A percentile compares a stretch with the other conserved stretches of the same genome.
phyloP scores from a whole-genome alignment of 1,284 basidiomycete species.

The Entoloma clypeatum region DNA sequence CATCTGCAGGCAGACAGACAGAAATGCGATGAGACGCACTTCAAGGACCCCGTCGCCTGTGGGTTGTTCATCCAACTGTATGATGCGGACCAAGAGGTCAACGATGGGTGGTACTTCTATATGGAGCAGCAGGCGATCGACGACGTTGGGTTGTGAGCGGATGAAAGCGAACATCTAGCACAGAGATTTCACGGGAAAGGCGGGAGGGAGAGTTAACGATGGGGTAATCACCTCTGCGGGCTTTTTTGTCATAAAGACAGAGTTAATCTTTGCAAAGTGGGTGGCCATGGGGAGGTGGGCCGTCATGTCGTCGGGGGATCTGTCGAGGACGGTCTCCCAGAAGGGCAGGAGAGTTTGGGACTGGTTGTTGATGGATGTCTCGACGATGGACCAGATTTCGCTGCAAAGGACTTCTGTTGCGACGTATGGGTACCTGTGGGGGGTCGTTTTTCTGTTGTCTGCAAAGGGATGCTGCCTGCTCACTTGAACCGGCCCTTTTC shows the following conservation, averaged over 20 bases:
- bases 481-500: slow-evolving; percentile 77
- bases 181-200: slow-evolving; percentile 25
- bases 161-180: slow-evolving; percentile 90
- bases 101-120: slow-evolving; percentile 91
- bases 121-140: slow-evolving; percentile 82
- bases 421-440: slow-evolving; percentile 83
- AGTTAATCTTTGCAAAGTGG: slow-evolving; percentile 87
- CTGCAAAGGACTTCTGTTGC: slow-evolving; percentile 95
- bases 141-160: slow-evolving; percentile 75
- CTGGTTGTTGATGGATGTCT: slow-evolving; percentile 78
- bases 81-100: slow-evolving; percentile 88
- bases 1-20: slow-evolving; percentile 24
- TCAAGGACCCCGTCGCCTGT: slow-evolving; percentile 81
- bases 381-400: slow-evolving; percentile 93
- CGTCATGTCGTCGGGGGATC: slow-evolving; percentile 75
- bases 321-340: slow-evolving; percentile 90
- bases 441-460: slow-evolving; percentile 1
- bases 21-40: slow-evolving; percentile 48
- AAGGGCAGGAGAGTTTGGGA: slow-evolving; percentile 76
- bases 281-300: slow-evolving; percentile 73
- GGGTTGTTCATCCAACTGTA: slow-evolving; percentile 89
- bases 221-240: slow-evolving; percentile 73
- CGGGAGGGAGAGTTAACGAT: slow-evolving; percentile 22
- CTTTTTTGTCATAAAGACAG: slow-evolving; percentile 83
- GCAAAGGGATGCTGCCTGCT: slow-evolving; percentile 28